Base-by-base conservation (phyloP, 2,329 filamentous ascomycete genomes). In the Trichoderma sp. region DNA sequence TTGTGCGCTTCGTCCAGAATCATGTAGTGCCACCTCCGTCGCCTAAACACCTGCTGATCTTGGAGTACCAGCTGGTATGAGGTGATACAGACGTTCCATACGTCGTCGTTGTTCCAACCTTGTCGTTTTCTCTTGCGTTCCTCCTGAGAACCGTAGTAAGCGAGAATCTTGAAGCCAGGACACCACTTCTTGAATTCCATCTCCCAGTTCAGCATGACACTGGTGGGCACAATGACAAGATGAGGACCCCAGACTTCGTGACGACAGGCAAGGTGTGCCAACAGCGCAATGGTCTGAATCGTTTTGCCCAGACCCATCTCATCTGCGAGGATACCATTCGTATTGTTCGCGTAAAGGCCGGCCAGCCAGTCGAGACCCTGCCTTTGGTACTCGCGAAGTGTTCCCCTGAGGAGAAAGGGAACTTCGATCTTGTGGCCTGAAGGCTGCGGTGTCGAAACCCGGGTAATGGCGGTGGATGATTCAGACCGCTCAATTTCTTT, bases 181-280 rank as follows among this genome's bases (percentile, higher is more conserved):
- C 93, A 92, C 87, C 94, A 99, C 76, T 99, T 99, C 74, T 98
- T 98, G 83, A 99, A 99, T 78, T 99, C 95, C 90, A 98, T 98
- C 76, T 99, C 96, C 95, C 95, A 99, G 74, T 99, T 99, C 69
- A 99, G 86, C 84, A 99, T 97, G 56, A 99, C 96, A 77, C 93
- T 98, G 2, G 95, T 99, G 1, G 95, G 95, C 2, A 99, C 95
- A 67, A 99, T 90, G 56, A 99, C 92, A 26, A 99, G 81, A 80
- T 99, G 95, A 0, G 95, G 93, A 0, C 96, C 95, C 96, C 95
- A 99, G 5, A 96, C 88, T 72, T 93, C 88, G 74, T 97, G 91
- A 45, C 92, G 85, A 68, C 93, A 93, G 9, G 96, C 95, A 43
- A 99, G 83, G 75, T 99, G 94, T 5, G 95, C 95, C 44, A 99